A percentile compares a stretch with the other conserved stretches of the same genome.
Evolutionary conservation across 192 early-diverging fungal genomes (phyloP).

Genomic region (Coemansia sp.): DNA sequence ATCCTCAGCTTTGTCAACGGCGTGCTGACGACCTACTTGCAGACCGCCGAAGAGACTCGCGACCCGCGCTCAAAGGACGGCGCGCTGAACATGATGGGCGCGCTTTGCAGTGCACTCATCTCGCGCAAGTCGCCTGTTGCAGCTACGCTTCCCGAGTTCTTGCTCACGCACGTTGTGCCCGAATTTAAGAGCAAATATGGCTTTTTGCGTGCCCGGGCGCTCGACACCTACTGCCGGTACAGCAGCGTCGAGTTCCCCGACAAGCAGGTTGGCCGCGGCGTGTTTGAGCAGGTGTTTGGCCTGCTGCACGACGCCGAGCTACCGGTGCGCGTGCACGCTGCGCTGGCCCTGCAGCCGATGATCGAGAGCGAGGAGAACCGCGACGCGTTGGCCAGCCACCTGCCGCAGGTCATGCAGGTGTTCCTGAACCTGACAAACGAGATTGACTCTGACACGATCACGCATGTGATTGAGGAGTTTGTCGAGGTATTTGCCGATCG

Average conservation of each 20-base stretch:
- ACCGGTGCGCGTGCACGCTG: constrained; percentile 86
- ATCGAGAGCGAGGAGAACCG: constrained; percentile 71
- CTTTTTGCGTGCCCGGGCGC: constrained; percentile 79
- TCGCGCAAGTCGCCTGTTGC: constrained; percentile 71
- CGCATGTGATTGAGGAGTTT: constrained; percentile 85
- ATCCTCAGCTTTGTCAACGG: constrained; percentile 79
- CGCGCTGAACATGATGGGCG: constrained; percentile 83
- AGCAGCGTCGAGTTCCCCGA: constrained; percentile 63
- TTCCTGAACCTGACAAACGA: constrained; percentile 86
- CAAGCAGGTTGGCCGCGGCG: constrained; percentile 54
- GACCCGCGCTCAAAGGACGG: constrained; percentile 84
- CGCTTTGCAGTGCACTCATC: constrained; percentile 67
- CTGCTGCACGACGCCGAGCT: constrained; percentile 75
- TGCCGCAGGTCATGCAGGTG: constrained; percentile 86
- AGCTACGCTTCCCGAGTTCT: constrained; percentile 78
- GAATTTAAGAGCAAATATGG: constrained; percentile 83
- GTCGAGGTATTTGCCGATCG: constrained; percentile 89
- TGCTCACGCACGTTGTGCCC: constrained; percentile 83
- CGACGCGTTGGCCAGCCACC: constrained; percentile 72
- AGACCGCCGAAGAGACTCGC: constrained; percentile 64
- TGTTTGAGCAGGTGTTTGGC: constrained; percentile 53
- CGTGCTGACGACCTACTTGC: constrained; percentile 67
- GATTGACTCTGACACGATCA: constrained; percentile 90
- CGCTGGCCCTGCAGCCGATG: constrained; percentile 76
- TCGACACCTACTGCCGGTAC: constrained; percentile 56